A percentile compares a stretch with the other conserved stretches of the same genome.
Evolutionary conservation across 441 rosid genomes (phyloP).

Genomic region (Populus hybrid): DNA sequence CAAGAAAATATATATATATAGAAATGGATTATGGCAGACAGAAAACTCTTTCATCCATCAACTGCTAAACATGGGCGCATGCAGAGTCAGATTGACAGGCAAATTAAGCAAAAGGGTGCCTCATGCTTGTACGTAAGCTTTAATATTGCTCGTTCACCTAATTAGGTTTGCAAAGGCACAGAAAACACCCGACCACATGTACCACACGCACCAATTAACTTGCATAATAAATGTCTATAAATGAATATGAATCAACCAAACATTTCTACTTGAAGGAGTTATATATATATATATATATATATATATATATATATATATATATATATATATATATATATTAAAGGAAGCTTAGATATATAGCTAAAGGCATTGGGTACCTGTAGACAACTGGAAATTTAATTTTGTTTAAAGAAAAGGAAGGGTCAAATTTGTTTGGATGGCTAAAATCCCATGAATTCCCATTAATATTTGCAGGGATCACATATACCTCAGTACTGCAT

Average conservation of each 20-base stretch:
- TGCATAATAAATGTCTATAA: too few species aligned
- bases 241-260: too few species aligned
- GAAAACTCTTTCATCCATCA: background rate
- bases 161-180: background rate
- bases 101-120: background rate
- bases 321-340: too few species aligned
- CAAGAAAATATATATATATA: background rate
- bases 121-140: background rate
- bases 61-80: background rate
- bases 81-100: background rate
- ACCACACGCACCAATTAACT: background rate
- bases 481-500: conserved; percentile 6
- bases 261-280: too few species aligned
- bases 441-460: conserved; percentile 13
- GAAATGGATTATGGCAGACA: background rate
- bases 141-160: background rate
- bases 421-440: background rate
- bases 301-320: too few species aligned
- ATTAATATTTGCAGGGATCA: conserved; percentile 11
- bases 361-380: background rate
- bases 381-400: background rate
- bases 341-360: too few species aligned
- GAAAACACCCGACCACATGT: background rate
- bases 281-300: background rate
- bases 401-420: background rate